These are phyloP conservation scores for Fusarium nisikadoi DNA, from an alignment of 2,329 filamentous ascomycete species.

Conservation along the genomic window DNA sequence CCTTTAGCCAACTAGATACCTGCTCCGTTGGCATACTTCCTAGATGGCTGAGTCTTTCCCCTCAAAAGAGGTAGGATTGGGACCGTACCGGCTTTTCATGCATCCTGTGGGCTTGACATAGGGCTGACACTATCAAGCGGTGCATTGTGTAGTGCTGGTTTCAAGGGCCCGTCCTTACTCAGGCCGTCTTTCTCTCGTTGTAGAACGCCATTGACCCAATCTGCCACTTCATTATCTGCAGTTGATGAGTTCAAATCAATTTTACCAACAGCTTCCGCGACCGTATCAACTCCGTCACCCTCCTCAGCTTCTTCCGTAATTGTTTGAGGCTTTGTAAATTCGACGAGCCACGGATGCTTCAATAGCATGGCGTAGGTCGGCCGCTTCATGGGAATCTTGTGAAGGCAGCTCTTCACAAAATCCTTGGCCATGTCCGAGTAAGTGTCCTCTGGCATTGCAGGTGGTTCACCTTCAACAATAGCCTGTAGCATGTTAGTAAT, in stretches of 20 bases:
- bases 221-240: constrained; percentile 83
- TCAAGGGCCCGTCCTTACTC: constrained; percentile 60
- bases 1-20: constrained; percentile 43
- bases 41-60: not conserved
- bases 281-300: constrained; percentile 59
- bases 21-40: constrained; percentile 40
- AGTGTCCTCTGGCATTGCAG: constrained; percentile 79
- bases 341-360: constrained; percentile 86
- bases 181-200: constrained; percentile 65
- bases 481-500: constrained; percentile 67
- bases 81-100: constrained; percentile 15
- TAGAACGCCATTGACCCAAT: constrained; percentile 82
- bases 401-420: constrained; percentile 89
- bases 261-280: constrained; percentile 57
- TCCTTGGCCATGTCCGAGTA: constrained; percentile 84
- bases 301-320: constrained; percentile 78
- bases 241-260: constrained; percentile 54
- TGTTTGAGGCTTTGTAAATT: constrained; percentile 78
- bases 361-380: constrained; percentile 93
- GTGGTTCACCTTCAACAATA: constrained; percentile 97
- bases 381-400: constrained; percentile 91
- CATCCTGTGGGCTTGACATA: constrained; percentile 52
- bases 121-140: constrained; percentile 80
- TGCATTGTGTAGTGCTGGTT: constrained; percentile 88
- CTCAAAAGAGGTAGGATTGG: not conserved